Evolutionary conservation across 148 eudicot species (phyloP).

Genomic region (Rheum nobile): DNA sequence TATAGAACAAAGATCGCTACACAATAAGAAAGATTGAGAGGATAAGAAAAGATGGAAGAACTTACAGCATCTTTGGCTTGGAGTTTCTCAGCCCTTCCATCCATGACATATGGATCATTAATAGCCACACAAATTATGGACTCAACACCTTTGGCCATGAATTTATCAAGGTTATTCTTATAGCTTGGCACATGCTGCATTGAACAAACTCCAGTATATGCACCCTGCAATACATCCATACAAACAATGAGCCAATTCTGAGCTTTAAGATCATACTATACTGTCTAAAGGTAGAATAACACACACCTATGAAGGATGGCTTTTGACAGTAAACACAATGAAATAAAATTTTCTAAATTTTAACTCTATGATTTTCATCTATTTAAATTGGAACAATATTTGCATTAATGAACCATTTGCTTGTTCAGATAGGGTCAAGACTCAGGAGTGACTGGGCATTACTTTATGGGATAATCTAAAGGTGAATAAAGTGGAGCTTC

Average conservation of each 20-base stretch:
- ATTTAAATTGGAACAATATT: not conserved
- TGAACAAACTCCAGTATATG: slow-evolving; percentile 92
- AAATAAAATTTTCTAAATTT: not conserved
- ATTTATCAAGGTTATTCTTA: slow-evolving; percentile 76
- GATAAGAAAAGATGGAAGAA: slow-evolving; percentile 8
- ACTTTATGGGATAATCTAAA: no score
- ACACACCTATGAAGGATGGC: not conserved
- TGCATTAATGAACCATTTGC: not conserved
- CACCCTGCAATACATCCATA: slow-evolving; percentile 30
- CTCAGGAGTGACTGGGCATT: not conserved
- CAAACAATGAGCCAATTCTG: slow-evolving; percentile 19
- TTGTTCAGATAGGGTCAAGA: not conserved
- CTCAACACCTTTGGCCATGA: slow-evolving; percentile 83
- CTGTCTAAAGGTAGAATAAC: not conserved
- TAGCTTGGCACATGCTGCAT: slow-evolving; percentile 93
- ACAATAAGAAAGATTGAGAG: not conserved
- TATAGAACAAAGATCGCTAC: not conserved
- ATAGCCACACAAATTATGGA: slow-evolving; percentile 78
- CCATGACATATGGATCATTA: slow-evolving; percentile 84
- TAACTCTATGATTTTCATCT: not conserved
- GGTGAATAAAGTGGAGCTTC: no score
- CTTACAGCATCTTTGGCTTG: slow-evolving; percentile 81
- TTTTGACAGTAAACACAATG: not conserved
- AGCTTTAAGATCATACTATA: not conserved
- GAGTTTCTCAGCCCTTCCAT: slow-evolving; percentile 98